Evolutionary conservation across 495 filamentous ascomycete genomes (phyloP), one percentile per base, ranked within the genome.

Genomic region (Aspergillus kassunensis): DNA sequence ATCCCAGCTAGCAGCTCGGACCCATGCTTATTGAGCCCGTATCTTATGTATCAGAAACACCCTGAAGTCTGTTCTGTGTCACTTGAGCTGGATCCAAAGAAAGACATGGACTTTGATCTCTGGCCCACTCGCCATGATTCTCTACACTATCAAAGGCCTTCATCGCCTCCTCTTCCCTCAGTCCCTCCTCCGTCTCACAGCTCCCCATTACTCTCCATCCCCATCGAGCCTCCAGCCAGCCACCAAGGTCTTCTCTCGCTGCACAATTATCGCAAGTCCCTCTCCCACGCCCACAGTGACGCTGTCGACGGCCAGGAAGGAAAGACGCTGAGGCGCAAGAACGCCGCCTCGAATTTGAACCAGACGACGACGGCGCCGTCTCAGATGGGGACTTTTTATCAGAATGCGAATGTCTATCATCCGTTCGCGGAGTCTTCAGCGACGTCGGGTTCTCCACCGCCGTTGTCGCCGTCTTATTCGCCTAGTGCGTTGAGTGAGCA

Each of bases 381-480:
- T n/a, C 47, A 57, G 31, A 39, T 56, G 39, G 61, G 44, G 19
- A 35, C 35, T 15, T 12, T n/a, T 31, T 36, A 27, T 29, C 45
- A 51, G 40, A 57, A 58, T 13, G 23, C 61, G 9, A 62, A 44
- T n/a, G n/a, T n/a, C 18, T 34, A 33, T 19, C 27, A 54, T 55
- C 63, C 66, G 6, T 56, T 52, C 8, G 68, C 69, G 18, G 56
- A 63, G 12, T 69, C 67, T 1, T 73, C 71, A 6, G 44, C 47
- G 27, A 54, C 66, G 16, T 75, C 73, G 1, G 75, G 65, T 55
- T 67, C 72, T 13, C 70, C 73, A 39, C 73, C 73, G 41, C 69
- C 73, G 9, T 49, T 76, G 21, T 73, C 70, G 34, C 72, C 68
- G 4, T 75, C 70, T 6, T 70, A 65, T 50, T 76, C 73, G 9